Base-by-base conservation (phyloP, 345 rosid genomes). In the Nasturtium officinale region DNA sequence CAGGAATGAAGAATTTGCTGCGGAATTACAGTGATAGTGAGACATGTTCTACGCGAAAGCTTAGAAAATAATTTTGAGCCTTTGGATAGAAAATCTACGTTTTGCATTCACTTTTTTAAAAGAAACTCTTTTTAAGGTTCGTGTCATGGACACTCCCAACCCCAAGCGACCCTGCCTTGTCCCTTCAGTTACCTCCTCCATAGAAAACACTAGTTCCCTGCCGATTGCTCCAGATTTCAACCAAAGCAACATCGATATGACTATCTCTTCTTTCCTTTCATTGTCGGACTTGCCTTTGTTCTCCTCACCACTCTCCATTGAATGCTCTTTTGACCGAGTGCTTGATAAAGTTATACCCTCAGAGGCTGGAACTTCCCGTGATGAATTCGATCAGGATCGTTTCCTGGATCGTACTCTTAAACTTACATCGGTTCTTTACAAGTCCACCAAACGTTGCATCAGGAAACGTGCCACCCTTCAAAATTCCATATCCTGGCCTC, bases 401-500 rank as follows among this genome's bases (percentile, higher is more conserved):
- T 89, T 92, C 76, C 86, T 90, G 72, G 87, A 88, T 82, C 91
- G 85, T 29, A 96, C 91, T 37, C 85, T 81, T 68, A 80, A 79
- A 30, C 79, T 92, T 2, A 89, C 96, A 58, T 82, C 87, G 28
- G 59, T 85, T 26, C 88, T 90, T 65, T 71, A 83, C 50, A 78
- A 85, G 65, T 85, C 96, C 7, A 89, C 85, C 40, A 75, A 82
- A 38, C 89, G 87, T 52, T 87, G 91, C 53, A 73, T 89, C 48
- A 72, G 93, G 52, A 88, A 82, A 65, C 96, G 89, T 30, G 90
- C 93, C 76, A 61, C 93, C 75, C 33, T 72, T 46, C 93, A 88
- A 61, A 92, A 92, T 72, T 85, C 83, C 33, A 17, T 79, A 53
- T 69, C 86, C 8, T 92, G 98, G 98, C 83, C 84, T 50, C 89